These are phyloP conservation scores for Sporothrix inflata DNA, from an alignment of 2,329 filamentous ascomycete genomes.

Conservation along the genomic window DNA sequence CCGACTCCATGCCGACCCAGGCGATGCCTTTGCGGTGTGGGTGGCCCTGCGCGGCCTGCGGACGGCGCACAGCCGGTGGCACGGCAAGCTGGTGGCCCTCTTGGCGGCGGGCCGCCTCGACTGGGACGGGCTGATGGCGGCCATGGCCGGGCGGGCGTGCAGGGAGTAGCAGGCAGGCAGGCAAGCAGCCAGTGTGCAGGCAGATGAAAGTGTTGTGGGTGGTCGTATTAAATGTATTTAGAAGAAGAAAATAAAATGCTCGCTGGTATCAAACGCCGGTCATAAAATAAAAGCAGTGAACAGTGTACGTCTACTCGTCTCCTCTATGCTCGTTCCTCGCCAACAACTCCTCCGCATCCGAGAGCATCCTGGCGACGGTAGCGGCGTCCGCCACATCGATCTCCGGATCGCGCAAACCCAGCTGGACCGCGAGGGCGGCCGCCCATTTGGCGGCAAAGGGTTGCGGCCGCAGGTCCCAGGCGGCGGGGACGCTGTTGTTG, in stretches of 20 bases:
- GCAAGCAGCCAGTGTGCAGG: no score
- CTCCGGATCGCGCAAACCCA: constrained; percentile 27
- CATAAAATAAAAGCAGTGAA: background rate
- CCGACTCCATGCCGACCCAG: no score
- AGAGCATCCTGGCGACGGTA: constrained; percentile 24
- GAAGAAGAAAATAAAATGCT: background rate
- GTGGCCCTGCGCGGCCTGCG: constrained; percentile 30
- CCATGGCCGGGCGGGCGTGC: constrained; percentile 28
- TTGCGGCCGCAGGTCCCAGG: constrained; percentile 30
- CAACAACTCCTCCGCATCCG: constrained; percentile 18
- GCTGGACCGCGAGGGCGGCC: constrained; percentile 21
- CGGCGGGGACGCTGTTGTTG: constrained; percentile 25
- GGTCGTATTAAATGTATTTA: no score
- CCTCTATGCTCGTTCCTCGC: background rate
- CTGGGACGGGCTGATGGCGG: constrained; percentile 31
- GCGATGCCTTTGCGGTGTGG: constrained; percentile 31
- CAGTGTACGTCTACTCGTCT: background rate
- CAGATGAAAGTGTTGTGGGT: no score
- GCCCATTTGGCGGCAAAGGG: constrained; percentile 33
- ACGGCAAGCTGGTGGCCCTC: constrained; percentile 23
- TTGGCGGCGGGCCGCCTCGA: constrained; percentile 13
- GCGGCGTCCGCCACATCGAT: constrained; percentile 28
- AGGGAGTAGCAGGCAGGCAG: constrained; percentile 14
- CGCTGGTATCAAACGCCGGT: background rate
- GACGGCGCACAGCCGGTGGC: constrained; percentile 25